A percentile compares a stretch with the other conserved stretches of the same genome.
Evolutionary conservation across 805 yeast species (phyloP).

Genomic region (Hanseniaspora nectarophila): DNA sequence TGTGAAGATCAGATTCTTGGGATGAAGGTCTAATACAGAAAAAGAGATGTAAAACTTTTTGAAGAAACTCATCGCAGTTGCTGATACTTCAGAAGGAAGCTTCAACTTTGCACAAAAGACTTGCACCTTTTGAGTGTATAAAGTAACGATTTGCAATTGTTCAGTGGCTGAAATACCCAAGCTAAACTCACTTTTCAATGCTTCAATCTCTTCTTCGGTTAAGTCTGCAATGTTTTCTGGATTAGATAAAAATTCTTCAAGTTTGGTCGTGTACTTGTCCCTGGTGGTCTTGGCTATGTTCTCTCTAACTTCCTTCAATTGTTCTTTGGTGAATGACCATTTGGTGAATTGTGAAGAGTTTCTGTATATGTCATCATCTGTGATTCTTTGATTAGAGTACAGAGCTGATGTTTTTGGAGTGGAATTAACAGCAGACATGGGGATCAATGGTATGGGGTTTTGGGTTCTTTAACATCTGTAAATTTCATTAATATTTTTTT

Average conservation of each 20-base stretch:
- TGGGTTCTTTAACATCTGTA: background rate
- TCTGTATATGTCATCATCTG: constrained; percentile 80
- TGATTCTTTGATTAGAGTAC: constrained; percentile 30
- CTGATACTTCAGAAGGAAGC: constrained; percentile 76
- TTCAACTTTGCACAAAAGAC: constrained; percentile 61
- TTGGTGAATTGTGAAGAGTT: constrained; percentile 69
- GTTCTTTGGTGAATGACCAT: constrained; percentile 70
- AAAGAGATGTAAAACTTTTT: constrained; percentile 67
- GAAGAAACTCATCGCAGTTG: constrained; percentile 77
- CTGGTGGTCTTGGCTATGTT: constrained; percentile 48
- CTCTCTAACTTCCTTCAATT: constrained; percentile 39
- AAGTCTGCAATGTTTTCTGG: constrained; percentile 24
- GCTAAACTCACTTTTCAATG: constrained; percentile 26
- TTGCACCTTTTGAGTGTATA: constrained; percentile 59
- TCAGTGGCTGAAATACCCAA: constrained; percentile 49
- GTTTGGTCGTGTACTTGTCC: constrained; percentile 25
- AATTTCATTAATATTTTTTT: background rate
- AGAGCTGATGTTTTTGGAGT: background rate
- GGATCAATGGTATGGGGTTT: constrained; percentile 15
- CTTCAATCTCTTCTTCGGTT: constrained; percentile 26
- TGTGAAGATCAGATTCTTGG: constrained; percentile 67
- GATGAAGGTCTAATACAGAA: constrained; percentile 79
- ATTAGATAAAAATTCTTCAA: constrained; percentile 22
- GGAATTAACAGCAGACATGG: background rate
- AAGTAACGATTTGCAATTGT: constrained; percentile 54